Conservation (phyloP, 2,329 filamentous ascomycete species). For the Zalaria sp. region DNA sequence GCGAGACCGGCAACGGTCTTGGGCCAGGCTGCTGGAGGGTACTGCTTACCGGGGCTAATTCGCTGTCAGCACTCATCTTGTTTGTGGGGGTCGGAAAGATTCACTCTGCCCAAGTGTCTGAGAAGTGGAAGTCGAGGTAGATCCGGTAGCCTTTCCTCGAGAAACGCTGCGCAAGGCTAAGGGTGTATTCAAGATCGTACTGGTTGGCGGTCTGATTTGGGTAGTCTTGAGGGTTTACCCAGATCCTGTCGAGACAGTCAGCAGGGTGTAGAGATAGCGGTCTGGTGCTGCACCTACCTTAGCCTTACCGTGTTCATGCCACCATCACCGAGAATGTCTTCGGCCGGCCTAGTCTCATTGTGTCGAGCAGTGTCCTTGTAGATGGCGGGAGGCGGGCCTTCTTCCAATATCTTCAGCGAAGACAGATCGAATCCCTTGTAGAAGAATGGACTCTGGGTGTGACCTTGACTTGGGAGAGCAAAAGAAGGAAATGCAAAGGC, state of each 20-base stretch:
- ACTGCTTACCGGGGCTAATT: slow-evolving; percentile 17
- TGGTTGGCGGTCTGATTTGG: slow-evolving; percentile 7
- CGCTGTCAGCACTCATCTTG: too few species aligned
- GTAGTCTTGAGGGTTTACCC: slow-evolving; percentile 13
- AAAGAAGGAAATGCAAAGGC: not conserved
- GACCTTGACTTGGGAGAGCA: not conserved
- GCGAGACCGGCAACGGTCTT: slow-evolving; percentile 10
- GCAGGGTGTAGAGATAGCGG: too few species aligned
- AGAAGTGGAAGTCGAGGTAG: slow-evolving; percentile 19
- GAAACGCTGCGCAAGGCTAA: slow-evolving; percentile 20
- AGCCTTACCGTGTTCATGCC: slow-evolving; percentile 22
- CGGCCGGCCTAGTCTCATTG: slow-evolving; percentile 21
- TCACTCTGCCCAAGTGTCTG: slow-evolving; percentile 21
- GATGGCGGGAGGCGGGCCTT: slow-evolving; percentile 15
- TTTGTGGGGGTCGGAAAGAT: too few species aligned
- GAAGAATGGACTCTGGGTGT: slow-evolving; percentile 9
- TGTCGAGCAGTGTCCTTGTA: slow-evolving; percentile 23
- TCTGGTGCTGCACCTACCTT: slow-evolving; percentile 1
- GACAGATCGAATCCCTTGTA: slow-evolving; percentile 27
- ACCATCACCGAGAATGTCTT: slow-evolving; percentile 19
- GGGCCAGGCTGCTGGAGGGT: slow-evolving; percentile 20
- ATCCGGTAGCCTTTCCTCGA: slow-evolving; percentile 19
- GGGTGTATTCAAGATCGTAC: slow-evolving; percentile 18
- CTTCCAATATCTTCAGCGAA: slow-evolving; percentile 22
- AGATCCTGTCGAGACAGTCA: slow-evolving; percentile 8